Base-by-base conservation (phyloP, 768 basidiomycete species). In the Pleurotus salmoneostramineus region DNA sequence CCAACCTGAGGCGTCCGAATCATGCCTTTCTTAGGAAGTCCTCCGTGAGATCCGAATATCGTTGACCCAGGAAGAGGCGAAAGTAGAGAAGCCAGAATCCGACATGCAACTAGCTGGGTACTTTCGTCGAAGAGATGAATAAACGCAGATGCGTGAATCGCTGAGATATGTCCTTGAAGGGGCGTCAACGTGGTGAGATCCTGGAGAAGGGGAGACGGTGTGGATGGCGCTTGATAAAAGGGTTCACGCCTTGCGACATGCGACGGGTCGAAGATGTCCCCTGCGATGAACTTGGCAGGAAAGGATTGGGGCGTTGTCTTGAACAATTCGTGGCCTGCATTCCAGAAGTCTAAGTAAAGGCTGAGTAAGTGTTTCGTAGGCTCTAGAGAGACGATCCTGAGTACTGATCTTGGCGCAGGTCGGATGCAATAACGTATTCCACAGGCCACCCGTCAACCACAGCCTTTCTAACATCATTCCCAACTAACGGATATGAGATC, bases 281-380 rank as follows among this genome's bases (percentile, higher is more conserved):
- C 87, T 10, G 74, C 68, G 11, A 89, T 55, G 64, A 89, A 88
- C 0, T 72, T 66, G 0, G 74, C 81, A 1, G 83, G 81, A 67
- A 83, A 87, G 0, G 77, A 73, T 36, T 77, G 69, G 0, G 79
- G 77, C 0, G 74, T 81, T 2, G 80, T 75, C 50, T 67, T 76
- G 71, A 87, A 89, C 12, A 89, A 72, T 44, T 79, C 72, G 60
- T 88, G 85, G 1, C 87, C 86, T 4, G 79, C 72, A 5, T 82
- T 31, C 21, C 48, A 49, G 33, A 32, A 49, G 10, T 32, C 21
- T 34, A 15, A 11, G 21, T 8, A 17, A n/a, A 17, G 21, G 7
- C 7, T 47, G 45, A 27, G 45, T 27, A 27, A 27, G 21, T 27
- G 21, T 27, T 27, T 27, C 21, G 21, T 27, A 27, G 21, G 21